Base-by-base conservation (phyloP, 345 rosid species). In the Acer negundo region DNA sequence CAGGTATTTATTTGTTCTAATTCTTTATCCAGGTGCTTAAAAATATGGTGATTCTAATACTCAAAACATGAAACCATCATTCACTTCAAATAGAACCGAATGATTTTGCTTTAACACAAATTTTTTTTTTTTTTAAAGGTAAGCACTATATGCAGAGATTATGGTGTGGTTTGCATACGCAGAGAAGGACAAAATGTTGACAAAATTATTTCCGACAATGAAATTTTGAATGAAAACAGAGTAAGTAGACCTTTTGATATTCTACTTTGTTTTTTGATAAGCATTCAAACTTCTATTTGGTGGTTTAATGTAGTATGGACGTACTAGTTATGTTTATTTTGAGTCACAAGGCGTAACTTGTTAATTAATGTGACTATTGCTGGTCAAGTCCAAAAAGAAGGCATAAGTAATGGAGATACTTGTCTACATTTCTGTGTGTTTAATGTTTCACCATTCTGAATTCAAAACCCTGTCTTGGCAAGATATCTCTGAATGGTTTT, bases 91-190 rank as follows among this genome's bases (percentile, higher is more conserved):
- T 49, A 49, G 19, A 49, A 49, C 17, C 3, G 17, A 13, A 13
- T 49, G 55, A 49, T 15, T 53, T 53, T 53, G 58, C n/a, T 53
- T 53, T 53, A 53, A 53, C n/a, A 0, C n/a, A 53, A 15, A 53
- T n/a, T 53, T 4, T 16, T 46, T 67, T 65, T 80, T 77, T 65
- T 82, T 46, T 46, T 1, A 46, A 46, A 93, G 98, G 92, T 90
- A 19, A 87, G 79, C 66, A 46, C 75, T 46, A 90, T 96, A 65
- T 96, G 94, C 84, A 75, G 80, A 70, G 93, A 94, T 67, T 92
- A 84, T 79, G 99, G 99, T 16, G 84, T 90, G 79, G 91, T 89
- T 59, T 94, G 97, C 89, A 94, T 96, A 47, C 90, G 90, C 28
- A 85, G 98, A 83, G 97, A 91, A 82, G 97, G 90, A 40, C 93